phyloP scores from a whole-genome alignment of 1,284 basidiomycete genomes.

The Cutaneotrichosporon spelunceum region DNA sequence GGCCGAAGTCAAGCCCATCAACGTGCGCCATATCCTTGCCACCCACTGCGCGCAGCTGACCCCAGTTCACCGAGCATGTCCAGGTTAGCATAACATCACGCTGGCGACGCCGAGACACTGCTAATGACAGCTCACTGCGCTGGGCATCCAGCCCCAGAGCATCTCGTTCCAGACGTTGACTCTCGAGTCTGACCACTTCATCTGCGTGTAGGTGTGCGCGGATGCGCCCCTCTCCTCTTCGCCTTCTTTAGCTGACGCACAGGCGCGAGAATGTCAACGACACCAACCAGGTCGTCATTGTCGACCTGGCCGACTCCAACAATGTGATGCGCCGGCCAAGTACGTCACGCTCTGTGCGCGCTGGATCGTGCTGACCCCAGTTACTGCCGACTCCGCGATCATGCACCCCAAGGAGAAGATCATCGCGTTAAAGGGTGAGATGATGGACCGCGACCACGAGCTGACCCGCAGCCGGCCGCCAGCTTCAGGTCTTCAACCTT shows the following conservation, averaged over 20 bases:
- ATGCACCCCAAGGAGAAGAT: conserved; percentile 99
- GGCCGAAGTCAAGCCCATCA: conserved; percentile 49
- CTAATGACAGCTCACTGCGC: conserved; percentile 74
- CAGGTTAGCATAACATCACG: conserved; percentile 36
- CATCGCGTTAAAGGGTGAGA: conserved; percentile 84
- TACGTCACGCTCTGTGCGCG: conserved; percentile 24
- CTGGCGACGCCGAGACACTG: neutral
- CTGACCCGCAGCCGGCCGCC: conserved; percentile 68
- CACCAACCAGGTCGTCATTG: conserved; percentile 93
- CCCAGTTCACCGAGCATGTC: conserved; percentile 54
- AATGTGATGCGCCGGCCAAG: conserved; percentile 92
- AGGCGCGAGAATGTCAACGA: conserved; percentile 56
- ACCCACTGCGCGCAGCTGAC: conserved; percentile 12
- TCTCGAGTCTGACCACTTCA: conserved; percentile 94
- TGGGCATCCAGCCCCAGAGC: conserved; percentile 92
- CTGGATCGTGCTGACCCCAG: conserved; percentile 26
- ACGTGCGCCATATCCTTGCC: conserved; percentile 28
- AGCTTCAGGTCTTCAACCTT: conserved; percentile 98
- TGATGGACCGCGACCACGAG: neutral
- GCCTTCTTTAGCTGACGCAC: conserved; percentile 10
- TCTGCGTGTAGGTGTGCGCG: conserved; percentile 60
- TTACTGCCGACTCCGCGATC: conserved; percentile 96
- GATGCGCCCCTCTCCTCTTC: neutral
- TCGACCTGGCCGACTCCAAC: conserved; percentile 92
- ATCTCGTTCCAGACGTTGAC: conserved; percentile 97